Conservation (phyloP, 176 grass and related monocot species). For the Alopecurus myosuroides region DNA sequence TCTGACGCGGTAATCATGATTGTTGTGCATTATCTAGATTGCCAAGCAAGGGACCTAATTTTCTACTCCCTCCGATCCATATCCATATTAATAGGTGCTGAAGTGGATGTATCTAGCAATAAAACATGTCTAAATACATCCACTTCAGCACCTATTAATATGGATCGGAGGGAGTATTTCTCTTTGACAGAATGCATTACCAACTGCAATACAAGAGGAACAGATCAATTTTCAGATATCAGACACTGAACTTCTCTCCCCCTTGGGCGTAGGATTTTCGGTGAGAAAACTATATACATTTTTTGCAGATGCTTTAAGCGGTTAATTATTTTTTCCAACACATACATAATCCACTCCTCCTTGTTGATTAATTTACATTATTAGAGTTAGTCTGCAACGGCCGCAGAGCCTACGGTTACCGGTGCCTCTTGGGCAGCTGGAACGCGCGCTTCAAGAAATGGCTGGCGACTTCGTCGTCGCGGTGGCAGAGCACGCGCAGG, state of each 20-base stretch:
- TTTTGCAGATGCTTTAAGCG: background rate
- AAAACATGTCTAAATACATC: too few species aligned
- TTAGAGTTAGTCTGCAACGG: background rate
- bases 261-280: too few species aligned
- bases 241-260: background rate
- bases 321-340: background rate
- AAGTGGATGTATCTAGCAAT: too few species aligned
- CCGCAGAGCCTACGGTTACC: slow-evolving; percentile 11
- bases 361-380: background rate
- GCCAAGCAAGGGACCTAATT: background rate
- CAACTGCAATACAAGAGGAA: background rate
- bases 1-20: too few species aligned
- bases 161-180: too few species aligned
- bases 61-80: too few species aligned
- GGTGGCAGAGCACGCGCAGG: slow-evolving; percentile 60
- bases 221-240: background rate
- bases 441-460: slow-evolving; percentile 60
- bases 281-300: background rate
- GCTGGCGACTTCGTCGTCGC: slow-evolving; percentile 51
- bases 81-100: too few species aligned
- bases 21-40: too few species aligned
- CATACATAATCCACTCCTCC: background rate
- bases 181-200: background rate
- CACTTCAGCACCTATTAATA: too few species aligned
- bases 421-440: slow-evolving; percentile 51